Evolutionary conservation across 108 stramenopile species (phyloP).

Genomic region (Phaeodactylum tricornutum): DNA sequence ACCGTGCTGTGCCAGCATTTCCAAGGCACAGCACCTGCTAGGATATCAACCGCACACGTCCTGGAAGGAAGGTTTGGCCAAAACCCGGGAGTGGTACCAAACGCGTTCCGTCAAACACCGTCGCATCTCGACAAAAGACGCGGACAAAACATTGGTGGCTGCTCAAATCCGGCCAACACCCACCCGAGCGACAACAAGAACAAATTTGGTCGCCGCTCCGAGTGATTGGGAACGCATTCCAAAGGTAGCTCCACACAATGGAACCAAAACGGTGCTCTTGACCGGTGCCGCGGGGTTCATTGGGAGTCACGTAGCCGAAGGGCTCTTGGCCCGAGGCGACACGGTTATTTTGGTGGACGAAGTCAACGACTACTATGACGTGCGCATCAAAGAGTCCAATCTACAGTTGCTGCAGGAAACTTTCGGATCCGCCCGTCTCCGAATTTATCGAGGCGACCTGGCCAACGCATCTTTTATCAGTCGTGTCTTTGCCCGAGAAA

Average conservation of each 20-base stretch:
- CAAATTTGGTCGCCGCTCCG: too few species aligned
- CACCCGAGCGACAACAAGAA: too few species aligned
- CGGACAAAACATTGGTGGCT: too few species aligned
- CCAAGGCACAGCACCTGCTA: too few species aligned
- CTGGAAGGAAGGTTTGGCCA: too few species aligned
- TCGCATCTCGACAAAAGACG: too few species aligned
- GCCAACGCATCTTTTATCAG: slow-evolving; percentile 74
- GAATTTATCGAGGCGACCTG: slow-evolving; percentile 80
- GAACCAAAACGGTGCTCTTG: slow-evolving; percentile 67
- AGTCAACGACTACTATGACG: slow-evolving; percentile 88
- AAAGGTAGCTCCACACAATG: slow-evolving; percentile 18
- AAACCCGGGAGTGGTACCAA: too few species aligned
- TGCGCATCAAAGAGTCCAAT: slow-evolving; percentile 69
- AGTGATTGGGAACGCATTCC: slow-evolving; percentile 3
- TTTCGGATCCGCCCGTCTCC: slow-evolving; percentile 1
- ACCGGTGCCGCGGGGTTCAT: slow-evolving; percentile 91
- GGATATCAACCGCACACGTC: too few species aligned
- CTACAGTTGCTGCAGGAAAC: slow-evolving; percentile 16
- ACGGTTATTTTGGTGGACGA: slow-evolving; percentile 13
- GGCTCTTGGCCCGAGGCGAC: slow-evolving; percentile 30
- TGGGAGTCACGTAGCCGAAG: slow-evolving; percentile 56
- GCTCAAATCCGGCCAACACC: too few species aligned
- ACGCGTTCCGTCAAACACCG: too few species aligned
- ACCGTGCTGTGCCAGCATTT: too few species aligned
- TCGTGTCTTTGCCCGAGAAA: slow-evolving; percentile 45